Evolutionary conservation across 257 asterid genomes (phyloP), one percentile per base, ranked within the genome.

Genomic region (Cordia subcordata): DNA sequence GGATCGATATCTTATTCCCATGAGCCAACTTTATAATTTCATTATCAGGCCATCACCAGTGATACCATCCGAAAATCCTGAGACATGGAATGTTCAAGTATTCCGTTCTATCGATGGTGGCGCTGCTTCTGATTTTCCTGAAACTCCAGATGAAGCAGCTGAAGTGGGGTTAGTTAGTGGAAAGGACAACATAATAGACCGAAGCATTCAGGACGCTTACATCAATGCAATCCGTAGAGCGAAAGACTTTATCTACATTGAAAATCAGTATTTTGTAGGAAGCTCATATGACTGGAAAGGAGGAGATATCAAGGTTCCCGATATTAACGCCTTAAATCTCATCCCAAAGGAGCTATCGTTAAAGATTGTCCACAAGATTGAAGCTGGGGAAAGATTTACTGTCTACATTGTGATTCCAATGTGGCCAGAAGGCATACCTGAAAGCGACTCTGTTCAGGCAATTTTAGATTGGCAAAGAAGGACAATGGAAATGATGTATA

Each of bases 401-500:
- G 99, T 68, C 14, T 92, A 92, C 53, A 27, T 92, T 54, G 96
- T 92, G 35, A 74, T 92, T 59, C 99, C 96, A 5, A 92, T 92
- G 99, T 88, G 96, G 99, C 96, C 96, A 0, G 96, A 92, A 68
- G 99, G 96, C 13, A 68, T 78, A 49, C 96, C 95, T 0, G 94
- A 82, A 23, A 92, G 96, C 55, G 85, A 33, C 5, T 79, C 96
- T 0, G 99, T 92, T 62, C 99, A 92, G 60, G 99, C 95, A 40
- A 88, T 92, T 19, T 58, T 92, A 9, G 96, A 92, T 39, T 91
- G 98, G 98, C 96, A 92, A 54, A 84, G 85, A 66, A 68, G 98
- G 73, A 92, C 98, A n/a, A 92, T 92, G 87, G 95, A 92, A 46
- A 88, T 88, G 98, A 92, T 92, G 98, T 92, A 92, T 37, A 64